phyloP scores from a whole-genome alignment of 2,329 filamentous ascomycete genomes.

The Aureobasidium uvarum region DNA sequence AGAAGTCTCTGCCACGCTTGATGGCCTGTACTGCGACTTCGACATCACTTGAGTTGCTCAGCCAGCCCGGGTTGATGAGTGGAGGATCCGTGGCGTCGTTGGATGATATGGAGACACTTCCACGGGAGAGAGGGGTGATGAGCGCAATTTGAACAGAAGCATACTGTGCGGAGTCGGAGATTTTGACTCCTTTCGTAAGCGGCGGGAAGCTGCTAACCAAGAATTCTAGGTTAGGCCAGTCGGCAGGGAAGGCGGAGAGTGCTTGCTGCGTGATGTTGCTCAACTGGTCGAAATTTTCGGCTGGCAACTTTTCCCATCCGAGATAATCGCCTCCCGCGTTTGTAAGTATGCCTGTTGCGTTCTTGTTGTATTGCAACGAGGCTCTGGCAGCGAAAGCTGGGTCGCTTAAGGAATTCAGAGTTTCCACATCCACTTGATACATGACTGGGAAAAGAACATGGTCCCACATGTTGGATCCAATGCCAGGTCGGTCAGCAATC shows the following conservation, averaged over 20 bases:
- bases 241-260: conserved; percentile 34
- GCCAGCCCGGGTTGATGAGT: conserved; percentile 40
- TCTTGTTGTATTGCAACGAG: conserved; percentile 27
- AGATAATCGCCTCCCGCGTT: conserved; percentile 29
- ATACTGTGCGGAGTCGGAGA: neutral
- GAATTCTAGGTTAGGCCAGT: conserved; percentile 41
- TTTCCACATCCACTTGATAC: conserved; percentile 32
- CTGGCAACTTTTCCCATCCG: conserved; percentile 36
- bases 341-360: conserved; percentile 33
- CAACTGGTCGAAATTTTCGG: conserved; percentile 13
- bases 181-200: neutral
- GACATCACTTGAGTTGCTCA: conserved; percentile 38
- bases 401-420: conserved; percentile 26
- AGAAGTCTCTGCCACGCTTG: conserved; percentile 37
- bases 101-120: conserved; percentile 32
- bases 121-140: conserved; percentile 5
- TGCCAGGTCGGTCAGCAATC: conserved; percentile 33
- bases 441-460: conserved; percentile 42
- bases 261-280: conserved; percentile 27
- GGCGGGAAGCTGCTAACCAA: neutral
- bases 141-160: neutral
- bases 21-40: conserved; percentile 38
- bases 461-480: conserved; percentile 36
- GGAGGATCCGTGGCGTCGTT: conserved; percentile 35
- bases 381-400: conserved; percentile 27